Conservation (phyloP, 192 early-diverging fungal species). For the Podila minutissima region DNA sequence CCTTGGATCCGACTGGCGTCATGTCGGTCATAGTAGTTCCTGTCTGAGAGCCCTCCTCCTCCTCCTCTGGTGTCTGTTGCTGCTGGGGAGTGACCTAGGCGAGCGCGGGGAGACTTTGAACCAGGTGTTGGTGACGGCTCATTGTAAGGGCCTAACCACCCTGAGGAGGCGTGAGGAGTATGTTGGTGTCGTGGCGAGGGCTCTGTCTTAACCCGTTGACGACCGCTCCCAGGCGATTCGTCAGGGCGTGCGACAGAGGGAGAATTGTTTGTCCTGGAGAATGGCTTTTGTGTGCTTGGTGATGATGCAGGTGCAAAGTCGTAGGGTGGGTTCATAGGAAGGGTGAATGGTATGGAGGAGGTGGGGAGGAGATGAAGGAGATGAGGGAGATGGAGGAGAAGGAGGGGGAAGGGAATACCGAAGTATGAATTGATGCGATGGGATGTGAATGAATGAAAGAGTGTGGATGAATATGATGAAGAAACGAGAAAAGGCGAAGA, state of each 20-base stretch:
- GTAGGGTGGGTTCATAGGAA: slow-evolving; percentile 7
- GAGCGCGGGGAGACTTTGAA: slow-evolving; percentile 27
- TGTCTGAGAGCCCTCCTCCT: neutral
- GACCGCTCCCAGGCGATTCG: slow-evolving; percentile 12
- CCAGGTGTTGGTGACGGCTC: slow-evolving; percentile 17
- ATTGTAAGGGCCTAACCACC: slow-evolving; percentile 45
- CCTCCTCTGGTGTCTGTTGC: neutral
- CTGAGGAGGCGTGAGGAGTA: slow-evolving; percentile 24
- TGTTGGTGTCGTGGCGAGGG: slow-evolving; percentile 26
- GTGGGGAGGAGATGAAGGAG: neutral
- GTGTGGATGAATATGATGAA: no score
- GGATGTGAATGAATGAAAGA: no score
- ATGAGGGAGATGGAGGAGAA: neutral
- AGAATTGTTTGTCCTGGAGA: slow-evolving; percentile 3
- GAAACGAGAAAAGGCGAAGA: no score
- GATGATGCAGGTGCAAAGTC: slow-evolving; percentile 22
- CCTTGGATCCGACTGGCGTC: neutral
- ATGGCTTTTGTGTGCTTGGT: slow-evolving; percentile 7
- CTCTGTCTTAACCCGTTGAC: slow-evolving; percentile 37
- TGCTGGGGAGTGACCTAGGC: neutral
- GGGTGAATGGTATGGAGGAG: neutral
- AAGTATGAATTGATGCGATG: neutral
- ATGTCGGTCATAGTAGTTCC: neutral
- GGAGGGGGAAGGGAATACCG: neutral
- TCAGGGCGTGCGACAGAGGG: slow-evolving; percentile 4